phyloP scores from a whole-genome alignment of 805 yeast genomes.

The Zygosaccharomyces pseudorouxii region DNA sequence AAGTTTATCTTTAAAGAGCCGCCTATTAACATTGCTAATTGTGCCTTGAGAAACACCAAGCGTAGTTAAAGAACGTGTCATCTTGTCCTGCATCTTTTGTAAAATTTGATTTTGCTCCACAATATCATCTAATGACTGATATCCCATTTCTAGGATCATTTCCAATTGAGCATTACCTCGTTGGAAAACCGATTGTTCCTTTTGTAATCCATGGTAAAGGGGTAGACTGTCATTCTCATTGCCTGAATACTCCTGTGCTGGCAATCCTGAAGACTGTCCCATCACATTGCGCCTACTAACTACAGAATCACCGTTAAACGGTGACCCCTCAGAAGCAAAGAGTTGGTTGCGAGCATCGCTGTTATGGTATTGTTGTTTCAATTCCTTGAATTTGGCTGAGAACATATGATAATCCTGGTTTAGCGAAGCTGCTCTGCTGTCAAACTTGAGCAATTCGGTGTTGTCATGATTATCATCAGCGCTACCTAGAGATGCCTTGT shows the following conservation, averaged over 20 bases:
- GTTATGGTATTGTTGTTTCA: conserved; percentile 31
- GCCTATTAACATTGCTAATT: conserved; percentile 68
- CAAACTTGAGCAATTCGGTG: conserved; percentile 42
- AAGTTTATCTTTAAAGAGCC: conserved; percentile 83
- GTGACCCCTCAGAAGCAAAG: conserved; percentile 14
- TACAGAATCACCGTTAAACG: conserved; percentile 20
- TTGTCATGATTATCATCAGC: conserved; percentile 11
- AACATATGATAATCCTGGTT: conserved; percentile 36
- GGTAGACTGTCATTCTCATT: conserved; percentile 16
- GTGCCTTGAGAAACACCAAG: conserved; percentile 86
- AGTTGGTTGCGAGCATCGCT: conserved; percentile 26
- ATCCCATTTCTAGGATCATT: conserved; percentile 86
- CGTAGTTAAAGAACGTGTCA: conserved; percentile 68
- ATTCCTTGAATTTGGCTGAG: conserved; percentile 32
- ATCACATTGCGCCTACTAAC: conserved; percentile 33
- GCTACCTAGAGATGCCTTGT: conserved; percentile 47
- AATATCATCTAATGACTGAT: conserved; percentile 76
- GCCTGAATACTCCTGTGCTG: conserved; percentile 25
- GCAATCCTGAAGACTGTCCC: conserved; percentile 11
- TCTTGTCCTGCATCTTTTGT: conserved; percentile 51
- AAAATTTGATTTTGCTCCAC: conserved; percentile 78
- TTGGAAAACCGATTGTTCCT: conserved; percentile 59
- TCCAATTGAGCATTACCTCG: conserved; percentile 81
- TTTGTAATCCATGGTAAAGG: conserved; percentile 58
- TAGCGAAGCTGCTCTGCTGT: conserved; percentile 58